Base-by-base conservation (phyloP, 108 stramenopile genomes). In the Nitzschia putrida region DNA sequence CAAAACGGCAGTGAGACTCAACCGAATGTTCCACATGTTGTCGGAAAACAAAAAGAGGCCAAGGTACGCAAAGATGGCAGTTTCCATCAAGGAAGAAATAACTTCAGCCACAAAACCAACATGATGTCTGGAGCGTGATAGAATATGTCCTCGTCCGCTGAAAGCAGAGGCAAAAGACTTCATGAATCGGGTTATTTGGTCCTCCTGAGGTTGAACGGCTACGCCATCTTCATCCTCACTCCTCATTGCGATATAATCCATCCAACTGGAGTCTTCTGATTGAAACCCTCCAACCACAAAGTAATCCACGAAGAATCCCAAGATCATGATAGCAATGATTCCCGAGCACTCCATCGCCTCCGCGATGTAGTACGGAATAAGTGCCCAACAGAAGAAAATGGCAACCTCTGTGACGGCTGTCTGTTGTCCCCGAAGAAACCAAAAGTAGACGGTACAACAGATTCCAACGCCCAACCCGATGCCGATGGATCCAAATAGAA, bases 1-100 rank as follows among this genome's bases (percentile, higher is more conserved):
- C 12, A 81, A 64, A 21, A 91, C 73, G 18, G 85, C 89, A 22
- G 85, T 80, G 7, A 81, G 53, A 54, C 70, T 85, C 10, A 92
- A 80, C 38, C 80, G 59, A 7, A 79, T 55, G 59, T 92, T 77
- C 88, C 86, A 90, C 9, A 72, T 63, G 57, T 91, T 88, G 44
- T 80, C 83, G 66, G 80, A 87, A 72, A 92, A 95, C 29, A 95
- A 67, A 61, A 95, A 95, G 3, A 93, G 71, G 11, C 95, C 95
- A 43, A 95, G 72, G 64, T 95, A 95, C 25, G 92, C 92, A 76
- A 95, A 95, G 47, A 95, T 93, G 37, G 91, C 92, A 7, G 91
- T 95, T 53, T 95, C 95, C 91, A 93, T 93, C 67, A 90, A 77
- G 44, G 87, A 88, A 2, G 92, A 80, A 64, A 91, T 77, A 24